phyloP scores from a whole-genome alignment of 1,284 basidiomycete genomes.

The Melampsora abietis-canadensis region DNA sequence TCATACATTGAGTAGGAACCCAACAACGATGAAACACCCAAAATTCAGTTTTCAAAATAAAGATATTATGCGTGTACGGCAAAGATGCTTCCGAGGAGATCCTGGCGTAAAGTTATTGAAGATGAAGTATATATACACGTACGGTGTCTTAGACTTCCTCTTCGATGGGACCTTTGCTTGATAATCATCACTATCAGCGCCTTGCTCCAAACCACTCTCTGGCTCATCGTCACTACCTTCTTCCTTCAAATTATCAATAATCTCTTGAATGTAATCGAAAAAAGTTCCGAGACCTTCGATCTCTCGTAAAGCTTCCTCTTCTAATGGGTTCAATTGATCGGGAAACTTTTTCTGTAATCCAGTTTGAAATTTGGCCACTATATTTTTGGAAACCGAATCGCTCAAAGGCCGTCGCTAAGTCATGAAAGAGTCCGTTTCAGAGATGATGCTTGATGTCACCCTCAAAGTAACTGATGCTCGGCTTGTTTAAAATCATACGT shows the following conservation, averaged over 20 bases:
- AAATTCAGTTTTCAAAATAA: neutral
- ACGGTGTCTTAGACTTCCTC: slow-evolving; percentile 22
- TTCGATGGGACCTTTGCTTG: slow-evolving; percentile 15
- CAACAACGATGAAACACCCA: neutral
- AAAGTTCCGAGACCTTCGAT: slow-evolving; percentile 9
- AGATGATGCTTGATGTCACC: slow-evolving; percentile 18
- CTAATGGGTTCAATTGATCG: slow-evolving; percentile 52
- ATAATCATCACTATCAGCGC: slow-evolving; percentile 35
- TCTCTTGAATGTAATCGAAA: slow-evolving; percentile 12
- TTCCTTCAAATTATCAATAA: slow-evolving; percentile 6
- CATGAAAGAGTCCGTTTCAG: slow-evolving; percentile 19
- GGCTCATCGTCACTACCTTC: slow-evolving; percentile 15
- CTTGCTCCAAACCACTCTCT: slow-evolving; percentile 24
- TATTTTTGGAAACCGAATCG: slow-evolving; percentile 68
- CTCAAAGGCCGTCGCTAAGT: slow-evolving; percentile 67
- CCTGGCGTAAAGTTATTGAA: neutral
- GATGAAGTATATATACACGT: neutral
- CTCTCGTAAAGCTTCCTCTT: slow-evolving; percentile 5
- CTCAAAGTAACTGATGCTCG: slow-evolving; percentile 7
- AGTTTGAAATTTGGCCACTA: slow-evolving; percentile 66
- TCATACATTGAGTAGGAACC: neutral
- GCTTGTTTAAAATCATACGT: slow-evolving; percentile 48
- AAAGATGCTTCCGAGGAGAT: neutral
- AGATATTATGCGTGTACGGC: neutral
- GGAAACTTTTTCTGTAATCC: slow-evolving; percentile 62